Evolutionary conservation across 768 basidiomycete species (phyloP).

Genomic region (Cystobasidium onofrii): DNA sequence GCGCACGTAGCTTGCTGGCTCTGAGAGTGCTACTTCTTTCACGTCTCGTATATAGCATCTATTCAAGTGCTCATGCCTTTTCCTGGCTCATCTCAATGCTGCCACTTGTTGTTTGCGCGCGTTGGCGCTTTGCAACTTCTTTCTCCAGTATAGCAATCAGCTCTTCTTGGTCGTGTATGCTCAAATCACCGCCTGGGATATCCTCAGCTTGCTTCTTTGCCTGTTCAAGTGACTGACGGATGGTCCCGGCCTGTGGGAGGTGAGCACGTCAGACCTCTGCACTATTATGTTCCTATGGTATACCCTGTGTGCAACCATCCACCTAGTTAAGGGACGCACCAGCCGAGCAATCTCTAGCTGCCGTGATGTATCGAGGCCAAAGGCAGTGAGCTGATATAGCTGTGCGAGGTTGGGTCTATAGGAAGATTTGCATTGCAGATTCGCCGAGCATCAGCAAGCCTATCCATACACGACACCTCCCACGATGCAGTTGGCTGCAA

Average conservation of each 20-base stretch:
- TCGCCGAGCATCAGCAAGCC: background rate
- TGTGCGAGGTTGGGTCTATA: constrained; percentile 19
- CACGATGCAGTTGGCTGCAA: too few species aligned
- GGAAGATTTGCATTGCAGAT: background rate
- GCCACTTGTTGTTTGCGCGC: background rate
- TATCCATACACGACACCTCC: too few species aligned
- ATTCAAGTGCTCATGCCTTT: background rate
- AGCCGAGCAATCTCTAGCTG: constrained; percentile 23
- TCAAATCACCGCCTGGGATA: constrained; percentile 19
- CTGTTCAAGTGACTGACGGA: constrained; percentile 12
- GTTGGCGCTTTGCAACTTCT: constrained; percentile 11
- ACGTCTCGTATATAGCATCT: too few species aligned
- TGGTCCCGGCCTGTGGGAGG: background rate
- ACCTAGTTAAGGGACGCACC: background rate
- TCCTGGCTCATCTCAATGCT: background rate
- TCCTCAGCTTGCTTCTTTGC: constrained; percentile 11
- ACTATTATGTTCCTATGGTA: too few species aligned
- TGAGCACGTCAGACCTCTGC: too few species aligned
- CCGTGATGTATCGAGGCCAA: constrained; percentile 20
- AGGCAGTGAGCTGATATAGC: constrained; percentile 15
- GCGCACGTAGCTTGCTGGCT: too few species aligned
- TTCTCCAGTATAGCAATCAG: constrained; percentile 20
- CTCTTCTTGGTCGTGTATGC: constrained; percentile 16
- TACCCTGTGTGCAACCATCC: too few species aligned
- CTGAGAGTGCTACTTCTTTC: too few species aligned